Evolutionary conservation across 495 filamentous ascomycete genomes (phyloP), one percentile per base, ranked within the genome.

Genomic region (Aspergillus indologenus): DNA sequence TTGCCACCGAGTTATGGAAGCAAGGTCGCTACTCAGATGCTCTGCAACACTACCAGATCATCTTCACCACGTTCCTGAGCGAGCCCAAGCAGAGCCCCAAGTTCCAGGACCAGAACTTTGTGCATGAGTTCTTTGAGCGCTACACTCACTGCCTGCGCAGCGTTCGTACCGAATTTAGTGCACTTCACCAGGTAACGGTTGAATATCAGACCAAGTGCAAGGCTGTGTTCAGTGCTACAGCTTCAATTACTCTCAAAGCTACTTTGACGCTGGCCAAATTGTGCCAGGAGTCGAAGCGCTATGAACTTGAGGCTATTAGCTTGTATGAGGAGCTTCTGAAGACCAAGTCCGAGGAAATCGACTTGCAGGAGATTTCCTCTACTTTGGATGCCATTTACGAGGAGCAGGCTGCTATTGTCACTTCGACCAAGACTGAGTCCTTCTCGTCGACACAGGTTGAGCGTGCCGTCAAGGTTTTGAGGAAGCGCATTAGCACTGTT

Each of bases 11-110:
- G 65, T 64, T 76, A 0, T 75, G 67, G 68, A 70, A 61, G 52
- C 74, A 76, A 58, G 72, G 61, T 24, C 72, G 74, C 48, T 73
- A 72, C 60, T 67, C 71, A 1, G 74, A 76, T 58, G 69, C 72
- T 12, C 61, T 74, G 24, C 54, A 61, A 5, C 68, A 72, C 60
- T 75, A 65, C 58, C 61, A 56, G 17, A 58, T 75, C 48, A 62
- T 76, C 20, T 76, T 74, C 66, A 67, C 65, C 5, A 73, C 74
- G 45, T 63, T 75, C 44, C 56, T 65, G 29, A 57, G 68, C 31
- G 57, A 65, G 45, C 65, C 69, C 18, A 75, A 75, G 67, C 50
- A 67, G 50, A 67, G 47, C 47, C 57, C 71, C 26, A 69, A 65
- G 45, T 70, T 76, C 56, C 65, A 74, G 60, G 66, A 70, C 12